These are phyloP conservation scores for Neonectria magnoliae DNA, from an alignment of 2,329 filamentous ascomycete species.

Conservation along the genomic window DNA sequence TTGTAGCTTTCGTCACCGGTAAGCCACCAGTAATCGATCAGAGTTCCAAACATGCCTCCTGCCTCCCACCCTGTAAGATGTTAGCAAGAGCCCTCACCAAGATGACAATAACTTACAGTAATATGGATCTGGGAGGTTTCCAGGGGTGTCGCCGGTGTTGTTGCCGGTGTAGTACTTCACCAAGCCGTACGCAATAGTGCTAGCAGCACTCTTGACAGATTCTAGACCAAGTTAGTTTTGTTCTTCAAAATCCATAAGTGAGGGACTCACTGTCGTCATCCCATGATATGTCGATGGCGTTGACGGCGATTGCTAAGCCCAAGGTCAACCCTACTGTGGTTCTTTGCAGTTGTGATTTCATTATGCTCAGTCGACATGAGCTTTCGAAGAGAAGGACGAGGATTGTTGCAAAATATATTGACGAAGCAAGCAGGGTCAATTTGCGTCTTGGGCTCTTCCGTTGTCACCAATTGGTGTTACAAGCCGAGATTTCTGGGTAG, in stretches of 20 bases:
- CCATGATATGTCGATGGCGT: background rate
- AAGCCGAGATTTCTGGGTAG: no score
- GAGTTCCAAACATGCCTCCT: slow-evolving; percentile 74
- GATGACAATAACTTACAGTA: slow-evolving; percentile 59
- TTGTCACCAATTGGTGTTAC: no score
- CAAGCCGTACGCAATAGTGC: slow-evolving; percentile 59
- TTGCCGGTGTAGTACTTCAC: slow-evolving; percentile 65
- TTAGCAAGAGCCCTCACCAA: no score
- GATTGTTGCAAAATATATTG: no score
- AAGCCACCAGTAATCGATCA: slow-evolving; percentile 78
- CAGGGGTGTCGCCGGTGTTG: slow-evolving; percentile 66
- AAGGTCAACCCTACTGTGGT: no score
- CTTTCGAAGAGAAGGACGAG: no score
- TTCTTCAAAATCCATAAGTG: background rate
- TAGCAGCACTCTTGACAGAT: slow-evolving; percentile 60
- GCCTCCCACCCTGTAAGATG: slow-evolving; percentile 70
- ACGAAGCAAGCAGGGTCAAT: no score
- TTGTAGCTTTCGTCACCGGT: slow-evolving; percentile 75
- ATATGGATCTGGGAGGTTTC: slow-evolving; percentile 68
- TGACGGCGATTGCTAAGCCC: background rate
- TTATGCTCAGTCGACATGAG: no score
- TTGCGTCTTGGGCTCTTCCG: no score
- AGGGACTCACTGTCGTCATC: background rate
- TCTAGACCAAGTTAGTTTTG: slow-evolving; percentile 45
- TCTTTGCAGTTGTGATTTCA: no score